Conservation (phyloP, 139 green algal species). For the Astrephomene gubernaculifera region DNA sequence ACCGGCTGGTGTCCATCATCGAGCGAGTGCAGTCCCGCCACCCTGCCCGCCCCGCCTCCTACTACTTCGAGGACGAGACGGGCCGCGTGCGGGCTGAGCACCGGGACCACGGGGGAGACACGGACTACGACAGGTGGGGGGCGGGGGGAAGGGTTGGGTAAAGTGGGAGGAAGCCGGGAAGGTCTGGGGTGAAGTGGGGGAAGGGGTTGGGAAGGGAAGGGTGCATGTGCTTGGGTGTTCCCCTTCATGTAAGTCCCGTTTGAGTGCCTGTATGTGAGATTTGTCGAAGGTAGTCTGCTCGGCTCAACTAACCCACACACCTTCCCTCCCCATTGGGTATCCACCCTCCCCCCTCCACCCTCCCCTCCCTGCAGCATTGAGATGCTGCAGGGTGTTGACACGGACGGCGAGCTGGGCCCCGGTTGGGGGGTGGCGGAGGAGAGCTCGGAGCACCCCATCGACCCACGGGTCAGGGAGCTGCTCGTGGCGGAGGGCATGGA, state of each 20-base stretch:
- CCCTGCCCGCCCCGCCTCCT: slow-evolving; percentile 11
- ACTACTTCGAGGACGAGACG: slow-evolving; percentile 36
- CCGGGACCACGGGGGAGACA: slow-evolving; percentile 48
- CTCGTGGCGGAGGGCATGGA: slow-evolving; percentile 33
- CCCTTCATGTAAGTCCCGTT: neutral
- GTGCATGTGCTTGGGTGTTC: neutral
- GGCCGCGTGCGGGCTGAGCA: slow-evolving; percentile 35
- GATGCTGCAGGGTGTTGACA: slow-evolving; percentile 47
- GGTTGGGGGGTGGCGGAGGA: slow-evolving; percentile 55
- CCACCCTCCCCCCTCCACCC: neutral
- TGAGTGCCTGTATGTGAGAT: too few relatives aligned
- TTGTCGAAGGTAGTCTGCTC: too few relatives aligned
- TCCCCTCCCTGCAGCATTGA: slow-evolving; percentile 28
- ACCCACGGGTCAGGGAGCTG: slow-evolving; percentile 15
- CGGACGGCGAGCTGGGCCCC: slow-evolving; percentile 54
- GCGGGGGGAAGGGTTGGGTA: neutral
- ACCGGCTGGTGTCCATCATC: slow-evolving; percentile 54
- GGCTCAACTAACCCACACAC: too few relatives aligned
- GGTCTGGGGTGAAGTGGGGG: neutral
- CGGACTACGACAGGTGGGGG: slow-evolving; percentile 51
- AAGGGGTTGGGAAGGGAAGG: neutral
- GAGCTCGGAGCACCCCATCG: slow-evolving; percentile 39
- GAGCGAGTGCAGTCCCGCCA: slow-evolving; percentile 30
- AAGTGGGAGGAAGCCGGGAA: neutral
- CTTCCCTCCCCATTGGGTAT: too few relatives aligned